phyloP scores from a whole-genome alignment of 805 yeast genomes.

The Ogataea degrootiae region DNA sequence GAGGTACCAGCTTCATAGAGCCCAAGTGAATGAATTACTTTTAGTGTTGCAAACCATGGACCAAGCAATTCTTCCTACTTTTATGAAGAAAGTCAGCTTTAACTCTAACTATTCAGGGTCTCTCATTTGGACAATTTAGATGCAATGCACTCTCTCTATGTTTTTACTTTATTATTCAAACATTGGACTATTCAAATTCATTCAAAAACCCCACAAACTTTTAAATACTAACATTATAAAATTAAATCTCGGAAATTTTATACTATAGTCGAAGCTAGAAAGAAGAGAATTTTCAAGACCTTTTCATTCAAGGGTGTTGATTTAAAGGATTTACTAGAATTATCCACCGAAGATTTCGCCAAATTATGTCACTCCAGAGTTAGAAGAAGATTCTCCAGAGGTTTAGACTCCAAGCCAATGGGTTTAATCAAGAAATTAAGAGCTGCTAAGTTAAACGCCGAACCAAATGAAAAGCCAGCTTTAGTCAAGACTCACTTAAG shows the following conservation, averaged over 20 bases:
- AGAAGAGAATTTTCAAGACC: conserved; percentile 92
- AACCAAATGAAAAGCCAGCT: conserved; percentile 94
- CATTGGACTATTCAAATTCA: no score
- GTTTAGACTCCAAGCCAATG: conserved; percentile 91
- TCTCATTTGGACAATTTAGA: no score
- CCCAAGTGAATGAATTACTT: no score
- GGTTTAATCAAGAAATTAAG: conserved; percentile 96
- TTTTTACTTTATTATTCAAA: no score
- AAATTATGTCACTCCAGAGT: conserved; percentile 97
- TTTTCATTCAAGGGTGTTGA: conserved; percentile 99
- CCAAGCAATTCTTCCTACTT: no score
- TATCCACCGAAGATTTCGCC: conserved; percentile 95
- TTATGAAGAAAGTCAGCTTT: no score
- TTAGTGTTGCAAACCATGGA: no score
- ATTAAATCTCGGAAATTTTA: background rate
- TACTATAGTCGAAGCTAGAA: conserved; percentile 49
- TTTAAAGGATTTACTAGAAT: conserved; percentile 86
- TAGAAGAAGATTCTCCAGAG: conserved; percentile 99
- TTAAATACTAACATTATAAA: conserved; percentile 21
- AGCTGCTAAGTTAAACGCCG: conserved; percentile 90
- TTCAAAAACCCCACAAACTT: no score
- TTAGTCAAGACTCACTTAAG: conserved; percentile 98
- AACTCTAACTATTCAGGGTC: no score
- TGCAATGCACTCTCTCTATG: no score
- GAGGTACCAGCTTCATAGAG: no score